A percentile compares a stretch with the other conserved stretches of the same genome.
phyloP scores from a whole-genome alignment of 2,329 filamentous ascomycete genomes.

The Paecilomyces sp. region DNA sequence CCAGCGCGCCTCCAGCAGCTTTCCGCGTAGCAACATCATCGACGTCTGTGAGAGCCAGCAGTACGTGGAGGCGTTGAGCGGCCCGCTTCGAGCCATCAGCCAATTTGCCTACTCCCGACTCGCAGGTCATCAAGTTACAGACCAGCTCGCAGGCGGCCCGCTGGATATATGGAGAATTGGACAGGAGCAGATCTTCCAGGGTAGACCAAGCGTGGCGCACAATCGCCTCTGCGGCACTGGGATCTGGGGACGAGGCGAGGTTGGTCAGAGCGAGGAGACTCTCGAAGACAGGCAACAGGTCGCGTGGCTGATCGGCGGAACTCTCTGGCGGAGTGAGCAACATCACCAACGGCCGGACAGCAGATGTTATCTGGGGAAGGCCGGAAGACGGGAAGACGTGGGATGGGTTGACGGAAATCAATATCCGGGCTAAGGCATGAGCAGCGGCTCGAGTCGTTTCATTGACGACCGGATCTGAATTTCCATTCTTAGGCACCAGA shows the following conservation, averaged over 20 bases:
- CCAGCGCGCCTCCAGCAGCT: slow-evolving; percentile 82
- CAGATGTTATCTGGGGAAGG: slow-evolving; percentile 62
- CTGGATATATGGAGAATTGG: slow-evolving; percentile 65
- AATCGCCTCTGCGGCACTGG: slow-evolving; percentile 56
- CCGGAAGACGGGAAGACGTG: slow-evolving; percentile 79
- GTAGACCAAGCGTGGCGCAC: slow-evolving; percentile 66
- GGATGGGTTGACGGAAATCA: slow-evolving; percentile 77
- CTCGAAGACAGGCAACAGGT: slow-evolving; percentile 86
- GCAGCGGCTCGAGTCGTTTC: slow-evolving; percentile 54
- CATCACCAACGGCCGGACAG: slow-evolving; percentile 72
- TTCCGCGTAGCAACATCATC: slow-evolving; percentile 72
- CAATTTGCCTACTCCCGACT: slow-evolving; percentile 39
- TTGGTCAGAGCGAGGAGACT: slow-evolving; percentile 88
- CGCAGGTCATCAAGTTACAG: slow-evolving; percentile 65
- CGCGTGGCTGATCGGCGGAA: slow-evolving; percentile 49
- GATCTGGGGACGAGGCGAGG: slow-evolving; percentile 59
- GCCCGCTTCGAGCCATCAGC: slow-evolving; percentile 56
- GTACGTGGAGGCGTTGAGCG: slow-evolving; percentile 67
- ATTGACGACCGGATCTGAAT: slow-evolving; percentile 27
- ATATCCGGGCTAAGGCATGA: slow-evolving; percentile 74
- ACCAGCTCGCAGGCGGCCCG: slow-evolving; percentile 82
- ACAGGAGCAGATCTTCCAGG: slow-evolving; percentile 77
- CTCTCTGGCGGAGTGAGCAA: slow-evolving; percentile 62
- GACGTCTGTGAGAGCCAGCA: slow-evolving; percentile 81
- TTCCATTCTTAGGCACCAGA: slow-evolving; percentile 42